Evolutionary conservation across 805 yeast species (phyloP), one percentile per base, ranked within the genome.

Genomic region (Ogataea paradorogensis): DNA sequence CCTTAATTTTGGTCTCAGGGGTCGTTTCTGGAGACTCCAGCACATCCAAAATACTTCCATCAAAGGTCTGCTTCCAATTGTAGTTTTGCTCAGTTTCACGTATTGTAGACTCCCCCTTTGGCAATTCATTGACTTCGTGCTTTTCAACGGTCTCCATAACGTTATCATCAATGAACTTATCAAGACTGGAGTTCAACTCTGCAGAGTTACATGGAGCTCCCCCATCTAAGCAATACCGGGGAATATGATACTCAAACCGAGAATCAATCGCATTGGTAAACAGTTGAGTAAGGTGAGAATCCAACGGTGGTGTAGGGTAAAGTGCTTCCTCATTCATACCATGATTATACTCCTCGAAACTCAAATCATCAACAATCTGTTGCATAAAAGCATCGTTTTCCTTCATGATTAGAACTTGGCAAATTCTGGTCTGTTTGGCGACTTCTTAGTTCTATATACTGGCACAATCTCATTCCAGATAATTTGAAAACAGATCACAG

Each of bases 271-370:
- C 27, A 25, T 33, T 24, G 18, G 33, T 24, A 30, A 45, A 41
- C 25, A 45, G 21, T 15, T 40, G 35, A 22, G 26, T 38, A 28
- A 45, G 25, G 14, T 35, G 27, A 18, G 38, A 35, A 33, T 45
- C 48, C 24, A 45, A 30, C 7, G 48, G 48, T 4, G 48, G 48
- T 1, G 48, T 45, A 9, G 48, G 48, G 23, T 45, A 45, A 24
- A 45, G 27, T 9, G 14, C 27, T 21, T 32, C 36, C 20, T 38
- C 42, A 7, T 27, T 16, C 20, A 27, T 26, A 11, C 23, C 18
- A 9, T 29, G 27, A 11, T 13, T n/a, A 24, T 33, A 39, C 14
- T 41, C 45, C 28, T 45, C 45, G 26, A 41, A 45, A 13, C 32
- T 31, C 14, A 45, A 28, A 14, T 45, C 45, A 24, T 33, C 41